A percentile compares a stretch with the other conserved stretches of the same genome.
These are phyloP conservation scores for Aspergillus chevalieri DNA, from an alignment of 2,329 filamentous ascomycete species.

Conservation along the genomic window DNA sequence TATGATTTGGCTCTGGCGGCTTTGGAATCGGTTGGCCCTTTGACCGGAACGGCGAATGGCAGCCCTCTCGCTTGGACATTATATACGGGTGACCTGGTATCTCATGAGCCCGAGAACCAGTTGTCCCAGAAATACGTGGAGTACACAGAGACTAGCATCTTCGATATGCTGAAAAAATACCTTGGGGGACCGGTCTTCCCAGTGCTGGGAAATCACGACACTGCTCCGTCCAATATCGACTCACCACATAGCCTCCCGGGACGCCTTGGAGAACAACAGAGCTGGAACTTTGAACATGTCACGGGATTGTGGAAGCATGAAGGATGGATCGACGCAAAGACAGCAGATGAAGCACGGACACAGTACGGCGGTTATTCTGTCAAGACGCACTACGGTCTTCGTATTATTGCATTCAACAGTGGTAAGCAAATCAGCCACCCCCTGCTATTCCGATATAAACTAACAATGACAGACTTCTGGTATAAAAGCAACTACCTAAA, in stretches of 20 bases:
- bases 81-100: slow-evolving; percentile 54
- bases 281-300: slow-evolving; percentile 55
- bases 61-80: slow-evolving; percentile 48
- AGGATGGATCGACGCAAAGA: slow-evolving; percentile 46
- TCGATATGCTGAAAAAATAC: slow-evolving; percentile 51
- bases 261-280: slow-evolving; percentile 49
- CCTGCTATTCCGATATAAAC: not conserved
- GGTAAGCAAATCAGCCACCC: slow-evolving; percentile 22
- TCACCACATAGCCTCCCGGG: slow-evolving; percentile 50
- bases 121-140: slow-evolving; percentile 49
- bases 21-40: slow-evolving; percentile 49
- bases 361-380: slow-evolving; percentile 55
- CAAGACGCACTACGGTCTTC: slow-evolving; percentile 47
- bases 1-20: slow-evolving; percentile 53
- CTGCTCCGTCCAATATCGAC: slow-evolving; percentile 49
- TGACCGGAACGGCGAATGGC: slow-evolving; percentile 49
- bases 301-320: slow-evolving; percentile 52
- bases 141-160: slow-evolving; percentile 50
- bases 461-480: slow-evolving; percentile 17
- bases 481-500: slow-evolving; percentile 41
- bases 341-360: slow-evolving; percentile 42
- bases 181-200: slow-evolving; percentile 52
- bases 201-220: slow-evolving; percentile 55
- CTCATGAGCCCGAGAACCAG: slow-evolving; percentile 49
- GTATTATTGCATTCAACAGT: slow-evolving; percentile 50